phyloP scores from a whole-genome alignment of 768 basidiomycete genomes.

The Crepidotus variabilis region DNA sequence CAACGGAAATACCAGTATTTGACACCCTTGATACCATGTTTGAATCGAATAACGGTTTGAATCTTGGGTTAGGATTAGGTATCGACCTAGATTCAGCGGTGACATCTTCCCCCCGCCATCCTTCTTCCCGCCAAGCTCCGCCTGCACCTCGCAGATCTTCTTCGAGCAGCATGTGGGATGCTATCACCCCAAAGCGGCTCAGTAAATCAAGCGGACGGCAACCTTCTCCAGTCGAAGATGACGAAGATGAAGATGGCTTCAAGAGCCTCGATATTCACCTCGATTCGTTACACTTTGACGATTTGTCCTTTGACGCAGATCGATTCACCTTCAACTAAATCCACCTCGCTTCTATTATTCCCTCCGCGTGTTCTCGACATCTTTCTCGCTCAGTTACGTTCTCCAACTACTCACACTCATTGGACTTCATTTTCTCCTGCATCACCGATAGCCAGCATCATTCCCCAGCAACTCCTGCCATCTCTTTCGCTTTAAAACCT shows the following conservation, averaged over 20 bases:
- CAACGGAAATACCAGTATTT: conserved; percentile 12
- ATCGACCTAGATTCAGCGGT: not conserved
- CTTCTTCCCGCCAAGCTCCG: not conserved
- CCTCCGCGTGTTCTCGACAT: not conserved
- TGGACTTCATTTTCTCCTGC: not conserved
- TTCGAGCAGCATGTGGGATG: conserved; percentile 6
- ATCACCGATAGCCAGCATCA: not conserved
- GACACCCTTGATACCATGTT: conserved; percentile 18
- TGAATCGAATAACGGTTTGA: conserved; percentile 16
- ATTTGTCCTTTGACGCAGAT: conserved; percentile 63
- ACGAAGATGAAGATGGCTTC: conserved; percentile 27
- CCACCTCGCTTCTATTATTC: not conserved
- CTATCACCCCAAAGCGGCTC: conserved; percentile 4
- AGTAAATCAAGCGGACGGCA: not conserved
- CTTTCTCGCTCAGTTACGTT: not conserved
- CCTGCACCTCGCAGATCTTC: conserved; percentile 4
- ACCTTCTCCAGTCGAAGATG: not conserved
- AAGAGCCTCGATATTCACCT: conserved; percentile 61
- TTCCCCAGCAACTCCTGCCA: not conserved
- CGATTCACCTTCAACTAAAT: conserved; percentile 29
- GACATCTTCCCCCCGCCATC: not conserved
- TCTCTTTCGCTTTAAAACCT: conserved; percentile 3
- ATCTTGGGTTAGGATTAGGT: conserved; percentile 17
- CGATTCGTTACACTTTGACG: conserved; percentile 72
- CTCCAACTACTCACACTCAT: not conserved